Evolutionary conservation across 129 eudicot genomes (phyloP).

Genomic region (Saposhnikovia divaricata): DNA sequence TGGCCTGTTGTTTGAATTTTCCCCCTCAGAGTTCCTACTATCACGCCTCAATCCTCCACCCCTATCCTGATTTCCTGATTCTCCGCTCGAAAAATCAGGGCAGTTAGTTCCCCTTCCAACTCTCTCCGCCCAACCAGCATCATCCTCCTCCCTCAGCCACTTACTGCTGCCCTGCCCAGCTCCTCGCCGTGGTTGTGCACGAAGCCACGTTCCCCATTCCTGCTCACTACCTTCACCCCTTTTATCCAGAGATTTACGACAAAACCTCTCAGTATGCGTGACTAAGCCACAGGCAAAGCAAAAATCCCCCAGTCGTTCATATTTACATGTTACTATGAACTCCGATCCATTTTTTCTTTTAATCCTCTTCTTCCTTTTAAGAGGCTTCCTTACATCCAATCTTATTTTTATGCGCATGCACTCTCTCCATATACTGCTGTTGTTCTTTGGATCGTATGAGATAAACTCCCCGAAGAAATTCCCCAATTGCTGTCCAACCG

Average conservation of each 20-base stretch:
- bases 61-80: not conserved
- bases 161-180: not conserved
- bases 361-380: not conserved
- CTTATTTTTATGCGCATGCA: no score
- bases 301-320: not conserved
- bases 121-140: not conserved
- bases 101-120: not conserved
- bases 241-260: not conserved
- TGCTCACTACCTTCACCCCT: not conserved
- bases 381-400: not conserved
- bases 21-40: not conserved
- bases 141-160: no score
- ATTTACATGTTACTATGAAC: not conserved
- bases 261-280: not conserved
- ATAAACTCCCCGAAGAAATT: no score
- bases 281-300: not conserved
- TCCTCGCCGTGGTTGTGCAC: not conserved
- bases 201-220: not conserved
- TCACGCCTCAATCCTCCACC: not conserved
- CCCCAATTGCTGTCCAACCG: no score
- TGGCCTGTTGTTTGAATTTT: not conserved
- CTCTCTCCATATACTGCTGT: no score
- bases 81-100: not conserved
- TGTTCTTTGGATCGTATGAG: no score
- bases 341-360: not conserved